Evolutionary conservation across 805 yeast genomes (phyloP).

Genomic region (Candida arabinofermentans): DNA sequence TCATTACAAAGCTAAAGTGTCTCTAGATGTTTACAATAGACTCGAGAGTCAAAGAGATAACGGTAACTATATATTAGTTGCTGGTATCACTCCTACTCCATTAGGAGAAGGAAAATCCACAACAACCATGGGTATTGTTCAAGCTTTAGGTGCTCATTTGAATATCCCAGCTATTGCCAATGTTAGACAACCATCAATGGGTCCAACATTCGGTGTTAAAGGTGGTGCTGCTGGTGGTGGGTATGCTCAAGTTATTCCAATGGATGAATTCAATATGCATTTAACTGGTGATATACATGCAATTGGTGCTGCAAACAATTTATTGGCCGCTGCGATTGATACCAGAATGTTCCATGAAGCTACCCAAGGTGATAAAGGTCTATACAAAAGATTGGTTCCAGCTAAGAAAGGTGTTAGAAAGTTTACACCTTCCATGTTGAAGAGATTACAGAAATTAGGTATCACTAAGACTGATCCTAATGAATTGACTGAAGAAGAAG

Average conservation of each 20-base stretch:
- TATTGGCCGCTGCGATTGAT: constrained; percentile 81
- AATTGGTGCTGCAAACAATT: constrained; percentile 75
- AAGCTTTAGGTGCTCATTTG: constrained; percentile 75
- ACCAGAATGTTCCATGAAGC: constrained; percentile 81
- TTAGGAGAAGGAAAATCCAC: constrained; percentile 85
- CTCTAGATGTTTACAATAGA: constrained; percentile 58
- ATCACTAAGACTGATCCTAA: constrained; percentile 69
- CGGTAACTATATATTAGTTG: constrained; percentile 71
- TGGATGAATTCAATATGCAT: constrained; percentile 87
- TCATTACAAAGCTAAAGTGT: constrained; percentile 72
- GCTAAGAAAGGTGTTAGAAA: constrained; percentile 64
- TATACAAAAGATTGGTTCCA: constrained; percentile 74
- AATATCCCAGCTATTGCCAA: constrained; percentile 68
- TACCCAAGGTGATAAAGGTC: constrained; percentile 68
- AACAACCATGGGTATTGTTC: constrained; percentile 78
- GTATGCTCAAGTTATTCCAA: constrained; percentile 80
- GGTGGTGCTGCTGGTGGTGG: constrained; percentile 95
- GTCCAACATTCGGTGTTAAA: constrained; percentile 83
- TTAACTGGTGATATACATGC: constrained; percentile 86
- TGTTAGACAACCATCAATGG: constrained; percentile 86
- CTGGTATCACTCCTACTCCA: constrained; percentile 86
- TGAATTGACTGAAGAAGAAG: constrained; percentile 67
- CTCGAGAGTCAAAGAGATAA: constrained; percentile 51
- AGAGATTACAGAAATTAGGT: constrained; percentile 63
- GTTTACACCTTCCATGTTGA: constrained; percentile 65